Percentiles rank a stretch among this genome's conserved stretches.
Conservation (phyloP, 2,329 filamentous ascomycete species). For the Bretziella fagacearum region DNA sequence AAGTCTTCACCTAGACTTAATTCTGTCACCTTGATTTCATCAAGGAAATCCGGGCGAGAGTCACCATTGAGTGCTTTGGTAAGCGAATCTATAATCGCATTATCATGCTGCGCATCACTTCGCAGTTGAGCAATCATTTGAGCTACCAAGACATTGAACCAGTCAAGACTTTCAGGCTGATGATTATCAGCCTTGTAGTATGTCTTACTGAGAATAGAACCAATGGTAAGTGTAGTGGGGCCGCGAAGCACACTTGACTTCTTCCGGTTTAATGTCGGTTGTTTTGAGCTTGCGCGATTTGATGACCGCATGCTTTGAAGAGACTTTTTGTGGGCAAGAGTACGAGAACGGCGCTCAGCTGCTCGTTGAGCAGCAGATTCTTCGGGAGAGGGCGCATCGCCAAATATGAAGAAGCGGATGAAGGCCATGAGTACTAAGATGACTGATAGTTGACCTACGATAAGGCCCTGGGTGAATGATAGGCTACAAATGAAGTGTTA, state of each 20-base stretch:
- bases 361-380: slow-evolving; percentile 60
- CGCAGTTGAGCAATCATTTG: slow-evolving; percentile 94
- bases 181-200: slow-evolving; percentile 95
- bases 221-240: slow-evolving; percentile 66
- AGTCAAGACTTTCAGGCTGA: slow-evolving; percentile 90
- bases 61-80: slow-evolving; percentile 76
- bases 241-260: slow-evolving; percentile 57
- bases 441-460: slow-evolving; percentile 84
- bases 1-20: slow-evolving; percentile 92
- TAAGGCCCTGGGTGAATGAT: slow-evolving; percentile 84
- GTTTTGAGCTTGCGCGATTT: slow-evolving; percentile 4
- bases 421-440: slow-evolving; percentile 83
- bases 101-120: slow-evolving; percentile 79
- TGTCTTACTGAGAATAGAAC: slow-evolving; percentile 85
- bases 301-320: slow-evolving; percentile 44
- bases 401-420: slow-evolving; percentile 99
- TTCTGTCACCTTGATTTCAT: slow-evolving; percentile 86
- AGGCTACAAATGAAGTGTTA: slow-evolving; percentile 32
- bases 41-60: slow-evolving; percentile 75
- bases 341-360: slow-evolving; percentile 54
- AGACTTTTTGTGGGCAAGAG: slow-evolving; percentile 59
- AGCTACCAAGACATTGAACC: slow-evolving; percentile 95
- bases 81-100: slow-evolving; percentile 71
- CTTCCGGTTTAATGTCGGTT: slow-evolving; percentile 37
- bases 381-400: slow-evolving; percentile 73